Conservation (phyloP, 1,284 basidiomycete species). For the Cryptococcus floricola region DNA sequence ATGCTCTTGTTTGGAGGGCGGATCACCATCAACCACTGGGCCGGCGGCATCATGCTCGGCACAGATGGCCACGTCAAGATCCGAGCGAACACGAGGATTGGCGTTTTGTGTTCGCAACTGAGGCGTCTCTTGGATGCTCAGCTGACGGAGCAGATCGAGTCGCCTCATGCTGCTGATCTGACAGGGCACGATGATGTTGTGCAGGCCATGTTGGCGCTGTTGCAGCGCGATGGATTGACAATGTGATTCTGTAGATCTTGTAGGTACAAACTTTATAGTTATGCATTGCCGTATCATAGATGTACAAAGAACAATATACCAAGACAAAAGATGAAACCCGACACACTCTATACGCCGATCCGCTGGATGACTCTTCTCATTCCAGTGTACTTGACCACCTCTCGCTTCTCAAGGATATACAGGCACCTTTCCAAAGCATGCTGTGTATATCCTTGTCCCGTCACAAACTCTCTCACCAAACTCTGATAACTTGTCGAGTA, state of each 20-base stretch:
- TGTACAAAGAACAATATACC: not conserved
- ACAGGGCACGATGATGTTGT: constrained; percentile 59
- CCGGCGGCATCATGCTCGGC: constrained; percentile 67
- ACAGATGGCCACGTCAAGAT: constrained; percentile 60
- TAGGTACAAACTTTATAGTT: not conserved
- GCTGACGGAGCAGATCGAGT: constrained; percentile 55
- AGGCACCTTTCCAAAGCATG: constrained; percentile 91
- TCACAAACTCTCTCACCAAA: constrained; percentile 92
- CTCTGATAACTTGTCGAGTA: constrained; percentile 96
- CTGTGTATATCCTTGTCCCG: constrained; percentile 80
- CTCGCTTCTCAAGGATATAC: constrained; percentile 90
- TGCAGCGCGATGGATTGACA: constrained; percentile 51
- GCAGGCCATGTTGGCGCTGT: constrained; percentile 64
- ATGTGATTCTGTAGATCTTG: not conserved
- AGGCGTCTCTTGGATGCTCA: constrained; percentile 66
- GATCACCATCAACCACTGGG: constrained; percentile 72
- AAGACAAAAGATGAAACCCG: not conserved
- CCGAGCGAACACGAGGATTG: constrained; percentile 80
- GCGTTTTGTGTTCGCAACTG: constrained; percentile 83
- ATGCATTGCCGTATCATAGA: not conserved
- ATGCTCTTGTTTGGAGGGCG: constrained; percentile 78
- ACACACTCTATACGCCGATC: constrained; percentile 33
- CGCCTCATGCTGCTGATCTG: constrained; percentile 51
- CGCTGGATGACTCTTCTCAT: constrained; percentile 54
- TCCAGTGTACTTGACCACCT: constrained; percentile 83